Conservation (phyloP, 179 eudicot species). For the Monotropa hypopitys region DNA sequence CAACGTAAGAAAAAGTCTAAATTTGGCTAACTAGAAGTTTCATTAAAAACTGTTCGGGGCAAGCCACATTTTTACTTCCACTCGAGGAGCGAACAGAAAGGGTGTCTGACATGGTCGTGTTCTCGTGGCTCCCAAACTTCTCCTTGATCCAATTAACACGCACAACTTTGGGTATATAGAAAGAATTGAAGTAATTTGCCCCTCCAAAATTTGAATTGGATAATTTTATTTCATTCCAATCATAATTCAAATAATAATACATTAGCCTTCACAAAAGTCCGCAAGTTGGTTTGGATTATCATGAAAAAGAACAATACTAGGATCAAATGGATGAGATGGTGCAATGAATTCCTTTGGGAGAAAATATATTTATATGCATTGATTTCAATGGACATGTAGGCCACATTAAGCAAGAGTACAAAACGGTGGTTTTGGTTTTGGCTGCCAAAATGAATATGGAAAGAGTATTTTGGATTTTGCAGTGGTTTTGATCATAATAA, state of each 20-base stretch:
- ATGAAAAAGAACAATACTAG: no score
- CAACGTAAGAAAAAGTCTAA: not conserved
- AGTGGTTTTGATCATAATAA: no score
- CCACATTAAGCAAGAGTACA: no score
- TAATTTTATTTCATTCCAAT: not conserved
- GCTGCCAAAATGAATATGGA: no score
- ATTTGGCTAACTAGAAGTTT: not conserved
- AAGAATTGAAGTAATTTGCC: not conserved
- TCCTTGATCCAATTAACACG: not conserved
- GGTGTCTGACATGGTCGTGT: not conserved
- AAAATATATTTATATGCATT: no score
- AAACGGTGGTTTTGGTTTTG: no score
- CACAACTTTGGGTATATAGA: not conserved
- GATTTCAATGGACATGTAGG: no score
- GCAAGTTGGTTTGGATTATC: no score
- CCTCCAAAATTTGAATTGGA: not conserved
- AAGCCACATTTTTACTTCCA: not conserved
- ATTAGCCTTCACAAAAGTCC: not conserved
- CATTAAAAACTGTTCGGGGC: no score
- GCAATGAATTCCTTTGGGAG: no score
- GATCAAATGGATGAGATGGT: no score
- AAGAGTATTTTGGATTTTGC: no score
- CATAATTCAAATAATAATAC: not conserved
- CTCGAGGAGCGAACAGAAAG: not conserved
- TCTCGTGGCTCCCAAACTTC: not conserved